These are phyloP conservation scores for Suillus americanus DNA, from an alignment of 768 basidiomycete genomes.

Conservation along the genomic window DNA sequence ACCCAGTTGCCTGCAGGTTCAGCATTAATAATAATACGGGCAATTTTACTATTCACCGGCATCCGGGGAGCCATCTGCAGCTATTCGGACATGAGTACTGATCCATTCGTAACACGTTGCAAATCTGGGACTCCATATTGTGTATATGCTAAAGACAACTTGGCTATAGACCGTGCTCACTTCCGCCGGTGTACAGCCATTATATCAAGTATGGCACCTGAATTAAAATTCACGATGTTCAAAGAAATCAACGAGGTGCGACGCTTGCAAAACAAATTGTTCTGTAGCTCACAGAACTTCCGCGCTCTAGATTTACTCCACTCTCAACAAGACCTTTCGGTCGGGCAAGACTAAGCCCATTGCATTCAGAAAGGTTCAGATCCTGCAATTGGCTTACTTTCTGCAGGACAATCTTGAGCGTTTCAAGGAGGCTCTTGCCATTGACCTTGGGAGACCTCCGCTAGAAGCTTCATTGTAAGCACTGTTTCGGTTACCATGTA, in stretches of 20 bases:
- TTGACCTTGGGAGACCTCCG: constrained; percentile 64
- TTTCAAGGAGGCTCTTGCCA: constrained; percentile 55
- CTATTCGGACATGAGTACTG: background rate
- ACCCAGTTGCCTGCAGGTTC: too few species aligned
- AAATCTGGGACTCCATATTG: background rate
- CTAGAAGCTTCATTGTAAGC: constrained; percentile 57
- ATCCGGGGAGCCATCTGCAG: background rate
- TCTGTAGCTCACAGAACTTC: background rate
- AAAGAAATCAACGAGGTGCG: constrained; percentile 53
- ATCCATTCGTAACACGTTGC: background rate
- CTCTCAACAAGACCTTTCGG: constrained; percentile 56
- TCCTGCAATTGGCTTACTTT: constrained; percentile 72
- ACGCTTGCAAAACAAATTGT: background rate
- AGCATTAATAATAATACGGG: background rate
- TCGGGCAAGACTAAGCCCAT: constrained; percentile 67
- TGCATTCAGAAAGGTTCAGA: constrained; percentile 70
- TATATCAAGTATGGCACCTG: constrained; percentile 27
- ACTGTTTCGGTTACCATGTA: constrained; percentile 18
- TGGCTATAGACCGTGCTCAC: background rate
- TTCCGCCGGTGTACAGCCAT: background rate
- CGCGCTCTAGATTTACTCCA: constrained; percentile 50
- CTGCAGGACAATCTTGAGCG: constrained; percentile 68
- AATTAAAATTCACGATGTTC: constrained; percentile 47
- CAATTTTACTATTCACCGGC: background rate
- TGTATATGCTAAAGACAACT: background rate